Conservation (phyloP, 2,329 filamentous ascomycete species). For the Aspergillus sp. region DNA sequence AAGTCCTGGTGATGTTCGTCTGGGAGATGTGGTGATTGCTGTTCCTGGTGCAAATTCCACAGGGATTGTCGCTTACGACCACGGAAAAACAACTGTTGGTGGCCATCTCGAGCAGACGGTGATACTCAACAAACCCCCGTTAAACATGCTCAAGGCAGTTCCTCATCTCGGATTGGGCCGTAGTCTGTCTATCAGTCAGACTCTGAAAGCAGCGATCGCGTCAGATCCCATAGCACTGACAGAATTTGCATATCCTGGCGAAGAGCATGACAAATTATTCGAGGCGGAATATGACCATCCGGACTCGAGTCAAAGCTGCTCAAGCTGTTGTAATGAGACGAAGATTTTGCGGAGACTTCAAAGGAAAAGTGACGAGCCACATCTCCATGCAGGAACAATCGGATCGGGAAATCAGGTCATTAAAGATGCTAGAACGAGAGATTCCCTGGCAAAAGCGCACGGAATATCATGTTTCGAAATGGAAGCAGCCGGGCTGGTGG, state of each 20-base stretch:
- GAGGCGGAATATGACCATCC: background rate
- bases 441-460: background rate
- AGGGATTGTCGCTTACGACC: background rate
- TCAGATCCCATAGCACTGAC: too few relatives aligned
- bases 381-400: slow-evolving; percentile 1
- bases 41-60: background rate
- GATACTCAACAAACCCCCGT: background rate
- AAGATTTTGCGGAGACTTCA: background rate
- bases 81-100: background rate
- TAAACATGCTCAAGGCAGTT: background rate
- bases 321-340: too few relatives aligned
- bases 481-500: background rate
- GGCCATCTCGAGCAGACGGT: background rate
- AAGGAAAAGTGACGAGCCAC: background rate
- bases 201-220: too few relatives aligned
- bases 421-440: background rate
- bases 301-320: background rate
- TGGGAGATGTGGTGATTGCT: background rate
- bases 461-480: slow-evolving; percentile 1
- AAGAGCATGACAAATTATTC: background rate
- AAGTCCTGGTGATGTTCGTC: background rate
- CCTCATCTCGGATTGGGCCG: background rate
- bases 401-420: slow-evolving; percentile 2
- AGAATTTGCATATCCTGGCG: background rate
- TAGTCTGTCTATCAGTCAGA: background rate